A percentile compares a stretch with the other conserved stretches of the same genome.
Conservation (phyloP, 331 rosid species). For the Spiraea crenata region DNA sequence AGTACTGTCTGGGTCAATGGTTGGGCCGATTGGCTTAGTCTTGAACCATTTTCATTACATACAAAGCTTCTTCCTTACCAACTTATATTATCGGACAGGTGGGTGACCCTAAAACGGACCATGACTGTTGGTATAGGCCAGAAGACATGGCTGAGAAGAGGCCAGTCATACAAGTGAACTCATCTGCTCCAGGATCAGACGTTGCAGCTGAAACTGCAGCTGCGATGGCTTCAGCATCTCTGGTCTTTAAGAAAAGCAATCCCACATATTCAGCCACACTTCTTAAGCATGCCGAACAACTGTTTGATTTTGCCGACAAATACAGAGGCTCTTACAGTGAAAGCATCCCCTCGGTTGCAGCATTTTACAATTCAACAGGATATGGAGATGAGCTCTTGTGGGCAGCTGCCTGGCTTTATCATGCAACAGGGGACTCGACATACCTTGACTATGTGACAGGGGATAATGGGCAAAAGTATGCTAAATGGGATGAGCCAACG, state of each 20-base stretch:
- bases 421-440: conserved; percentile 71
- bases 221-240: conserved; percentile 96
- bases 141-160: conserved; percentile 64
- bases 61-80: not conserved
- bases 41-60: not conserved
- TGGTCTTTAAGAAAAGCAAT: conserved; percentile 66
- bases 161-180: conserved; percentile 72
- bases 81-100: conserved; percentile 51
- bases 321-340: conserved; percentile 55
- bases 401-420: conserved; percentile 99
- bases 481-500: conserved; percentile 73
- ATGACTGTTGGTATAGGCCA: conserved; percentile 86
- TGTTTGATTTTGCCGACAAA: conserved; percentile 76
- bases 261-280: conserved; percentile 65
- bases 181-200: conserved; percentile 78
- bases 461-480: conserved; percentile 57
- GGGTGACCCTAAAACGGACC: conserved; percentile 78
- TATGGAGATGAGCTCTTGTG: conserved; percentile 92
- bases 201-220: conserved; percentile 96
- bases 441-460: conserved; percentile 78
- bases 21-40: not conserved
- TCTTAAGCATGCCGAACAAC: conserved; percentile 75
- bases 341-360: conserved; percentile 64
- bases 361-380: conserved; percentile 86
- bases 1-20: not conserved